These are phyloP conservation scores for Cladochytrium replicatum DNA, from an alignment of 192 early-diverging fungal species.

Conservation along the genomic window DNA sequence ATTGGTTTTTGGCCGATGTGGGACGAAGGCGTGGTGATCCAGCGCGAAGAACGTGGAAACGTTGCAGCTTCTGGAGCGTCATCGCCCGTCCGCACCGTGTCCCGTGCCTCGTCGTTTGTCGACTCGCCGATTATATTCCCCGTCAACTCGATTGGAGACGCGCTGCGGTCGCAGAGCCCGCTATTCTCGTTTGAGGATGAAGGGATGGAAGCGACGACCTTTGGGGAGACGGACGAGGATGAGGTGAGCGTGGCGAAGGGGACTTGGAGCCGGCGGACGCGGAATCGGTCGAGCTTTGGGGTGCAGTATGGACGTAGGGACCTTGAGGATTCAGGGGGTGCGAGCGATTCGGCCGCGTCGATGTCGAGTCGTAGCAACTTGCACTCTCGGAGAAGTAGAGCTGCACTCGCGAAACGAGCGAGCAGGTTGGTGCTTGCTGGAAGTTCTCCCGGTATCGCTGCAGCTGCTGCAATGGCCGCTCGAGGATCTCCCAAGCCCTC, in stretches of 20 bases:
- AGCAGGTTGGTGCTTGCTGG: background rate
- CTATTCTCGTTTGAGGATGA: constrained; percentile 29
- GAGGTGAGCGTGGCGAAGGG: constrained; percentile 11
- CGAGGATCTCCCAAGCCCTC: background rate
- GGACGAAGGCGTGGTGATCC: constrained; percentile 18
- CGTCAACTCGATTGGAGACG: background rate
- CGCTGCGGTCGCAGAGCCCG: constrained; percentile 30
- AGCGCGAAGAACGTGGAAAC: constrained; percentile 8
- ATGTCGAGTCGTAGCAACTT: constrained; percentile 1
- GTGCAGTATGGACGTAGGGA: constrained; percentile 6
- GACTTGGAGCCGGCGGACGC: constrained; percentile 11
- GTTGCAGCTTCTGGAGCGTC: constrained; percentile 2
- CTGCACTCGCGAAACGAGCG: background rate
- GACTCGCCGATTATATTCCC: background rate
- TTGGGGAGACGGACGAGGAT: constrained; percentile 15
- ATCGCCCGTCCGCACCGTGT: constrained; percentile 9
- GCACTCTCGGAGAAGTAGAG: background rate
- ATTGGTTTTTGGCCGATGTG: constrained; percentile 31
- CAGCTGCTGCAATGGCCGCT: no score
- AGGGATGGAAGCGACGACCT: no score
- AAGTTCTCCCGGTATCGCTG: no score
- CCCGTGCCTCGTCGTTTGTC: background rate
- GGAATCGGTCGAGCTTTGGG: constrained; percentile 1
- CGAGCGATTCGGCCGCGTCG: constrained; percentile 8
- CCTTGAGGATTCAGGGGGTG: background rate